phyloP scores from a whole-genome alignment of 495 filamentous ascomycete species.

The Gamarada debralockiae region DNA sequence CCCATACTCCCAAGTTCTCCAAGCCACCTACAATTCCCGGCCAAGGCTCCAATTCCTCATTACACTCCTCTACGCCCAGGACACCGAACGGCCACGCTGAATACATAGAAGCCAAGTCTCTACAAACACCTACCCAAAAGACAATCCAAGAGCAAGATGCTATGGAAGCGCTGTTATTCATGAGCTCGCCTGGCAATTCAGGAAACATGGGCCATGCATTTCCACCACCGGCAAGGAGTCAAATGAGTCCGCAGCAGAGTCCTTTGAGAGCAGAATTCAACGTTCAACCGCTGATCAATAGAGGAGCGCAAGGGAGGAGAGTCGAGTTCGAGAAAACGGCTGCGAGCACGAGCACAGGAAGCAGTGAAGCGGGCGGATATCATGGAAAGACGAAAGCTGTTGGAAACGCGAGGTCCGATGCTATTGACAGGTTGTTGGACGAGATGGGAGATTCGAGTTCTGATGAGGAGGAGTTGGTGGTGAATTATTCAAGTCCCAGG shows the following conservation, averaged over 20 bases:
- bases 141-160: slow-evolving; percentile 78
- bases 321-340: slow-evolving; percentile 29
- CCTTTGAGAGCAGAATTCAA: slow-evolving; percentile 23
- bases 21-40: slow-evolving; percentile 22
- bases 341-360: slow-evolving; percentile 19
- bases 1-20: slow-evolving; percentile 22
- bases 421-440: slow-evolving; percentile 49
- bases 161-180: slow-evolving; percentile 81
- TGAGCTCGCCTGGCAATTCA: slow-evolving; percentile 82
- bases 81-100: slow-evolving; percentile 18
- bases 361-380: slow-evolving; percentile 14
- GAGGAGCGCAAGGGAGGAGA: slow-evolving; percentile 27
- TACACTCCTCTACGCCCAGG: slow-evolving; percentile 20
- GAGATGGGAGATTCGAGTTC: slow-evolving; percentile 37
- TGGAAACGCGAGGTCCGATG: slow-evolving; percentile 26
- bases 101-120: slow-evolving; percentile 22
- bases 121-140: slow-evolving; percentile 59
- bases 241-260: slow-evolving; percentile 23
- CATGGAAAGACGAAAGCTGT: slow-evolving; percentile 2
- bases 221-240: slow-evolving; percentile 32
- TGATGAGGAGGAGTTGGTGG: slow-evolving; percentile 24
- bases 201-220: slow-evolving; percentile 45
- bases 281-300: slow-evolving; percentile 2
- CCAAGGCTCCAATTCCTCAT: slow-evolving; percentile 29
- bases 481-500: slow-evolving; percentile 18